These are phyloP conservation scores for Torulaspora pretoriensis DNA, from an alignment of 1,139 yeast genomes.

Conservation along the genomic window DNA sequence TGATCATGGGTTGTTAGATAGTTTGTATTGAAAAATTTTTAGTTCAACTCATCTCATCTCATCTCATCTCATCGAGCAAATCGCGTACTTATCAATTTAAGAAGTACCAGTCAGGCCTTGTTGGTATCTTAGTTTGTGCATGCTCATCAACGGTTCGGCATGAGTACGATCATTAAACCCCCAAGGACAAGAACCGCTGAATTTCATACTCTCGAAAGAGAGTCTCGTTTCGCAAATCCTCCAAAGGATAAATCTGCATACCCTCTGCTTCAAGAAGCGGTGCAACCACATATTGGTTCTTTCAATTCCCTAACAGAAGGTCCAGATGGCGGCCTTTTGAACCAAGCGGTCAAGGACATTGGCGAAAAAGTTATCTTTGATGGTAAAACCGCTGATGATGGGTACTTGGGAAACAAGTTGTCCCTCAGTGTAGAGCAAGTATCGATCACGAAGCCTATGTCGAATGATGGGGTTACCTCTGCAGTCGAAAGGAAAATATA, in stretches of 20 bases:
- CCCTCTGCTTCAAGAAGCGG: constrained; percentile 83
- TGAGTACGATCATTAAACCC: constrained; percentile 34
- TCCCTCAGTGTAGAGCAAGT: constrained; percentile 78
- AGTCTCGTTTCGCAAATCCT: constrained; percentile 77
- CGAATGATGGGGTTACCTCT: constrained; percentile 67
- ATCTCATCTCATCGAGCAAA: constrained; percentile 24
- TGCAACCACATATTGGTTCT: constrained; percentile 92
- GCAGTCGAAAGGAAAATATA: constrained; percentile 68
- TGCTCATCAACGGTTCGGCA: constrained; percentile 8
- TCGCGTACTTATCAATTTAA: not conserved
- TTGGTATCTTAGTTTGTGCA: constrained; percentile 1
- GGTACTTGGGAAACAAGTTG: constrained; percentile 75
- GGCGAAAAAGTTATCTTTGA: constrained; percentile 85
- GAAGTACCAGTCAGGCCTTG: not conserved
- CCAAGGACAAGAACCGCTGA: constrained; percentile 40
- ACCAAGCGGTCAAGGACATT: constrained; percentile 81
- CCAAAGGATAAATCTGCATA: constrained; percentile 80
- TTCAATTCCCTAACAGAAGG: constrained; percentile 94
- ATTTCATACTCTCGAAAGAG: constrained; percentile 87
- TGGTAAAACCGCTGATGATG: constrained; percentile 41
- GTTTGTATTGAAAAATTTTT: constrained; percentile 9
- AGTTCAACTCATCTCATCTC: constrained; percentile 15
- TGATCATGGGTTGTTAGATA: not conserved
- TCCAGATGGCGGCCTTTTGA: constrained; percentile 74
- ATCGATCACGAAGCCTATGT: constrained; percentile 77